Conservation (phyloP, 495 filamentous ascomycete species). For the Platismatia glauca region DNA sequence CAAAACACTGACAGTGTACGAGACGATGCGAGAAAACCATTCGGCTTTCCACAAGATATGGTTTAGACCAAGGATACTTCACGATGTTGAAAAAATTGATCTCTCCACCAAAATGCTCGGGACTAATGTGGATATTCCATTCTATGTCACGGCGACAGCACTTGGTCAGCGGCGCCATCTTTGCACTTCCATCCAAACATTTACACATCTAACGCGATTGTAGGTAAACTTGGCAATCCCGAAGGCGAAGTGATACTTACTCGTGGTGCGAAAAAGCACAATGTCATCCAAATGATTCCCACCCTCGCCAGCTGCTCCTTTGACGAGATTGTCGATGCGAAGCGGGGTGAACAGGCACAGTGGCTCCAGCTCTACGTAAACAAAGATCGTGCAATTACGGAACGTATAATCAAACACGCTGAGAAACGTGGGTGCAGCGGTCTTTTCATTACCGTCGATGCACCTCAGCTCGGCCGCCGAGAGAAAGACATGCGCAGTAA, state of each 20-base stretch:
- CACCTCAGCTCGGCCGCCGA: slow-evolving; percentile 65
- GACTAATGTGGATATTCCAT: slow-evolving; percentile 68
- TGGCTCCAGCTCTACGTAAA: slow-evolving; percentile 99
- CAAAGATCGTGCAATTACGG: slow-evolving; percentile 85
- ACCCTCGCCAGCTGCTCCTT: slow-evolving; percentile 97
- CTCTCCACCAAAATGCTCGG: slow-evolving; percentile 85
- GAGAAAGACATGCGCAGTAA: slow-evolving; percentile 96
- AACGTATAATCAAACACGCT: slow-evolving; percentile 83
- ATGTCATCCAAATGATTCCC: slow-evolving; percentile 93
- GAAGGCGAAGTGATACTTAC: slow-evolving; percentile 92
- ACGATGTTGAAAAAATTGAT: slow-evolving; percentile 81
- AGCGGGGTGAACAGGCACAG: slow-evolving; percentile 71
- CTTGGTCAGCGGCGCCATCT: slow-evolving; percentile 30
- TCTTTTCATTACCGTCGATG: slow-evolving; percentile 97
- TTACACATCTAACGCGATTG: background rate
- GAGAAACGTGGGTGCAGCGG: slow-evolving; percentile 89
- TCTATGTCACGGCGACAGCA: slow-evolving; percentile 89
- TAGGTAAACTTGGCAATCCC: slow-evolving; percentile 75
- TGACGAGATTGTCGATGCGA: slow-evolving; percentile 90
- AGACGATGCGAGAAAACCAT: slow-evolving; percentile 97
- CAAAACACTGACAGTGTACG: background rate
- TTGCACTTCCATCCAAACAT: background rate
- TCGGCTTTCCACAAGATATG: slow-evolving; percentile 93
- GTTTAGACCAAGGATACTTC: slow-evolving; percentile 81
- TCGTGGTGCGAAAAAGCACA: slow-evolving; percentile 69